Base-by-base conservation (phyloP, 2,329 filamentous ascomycete species). In the Mollisiaceae sp. region DNA sequence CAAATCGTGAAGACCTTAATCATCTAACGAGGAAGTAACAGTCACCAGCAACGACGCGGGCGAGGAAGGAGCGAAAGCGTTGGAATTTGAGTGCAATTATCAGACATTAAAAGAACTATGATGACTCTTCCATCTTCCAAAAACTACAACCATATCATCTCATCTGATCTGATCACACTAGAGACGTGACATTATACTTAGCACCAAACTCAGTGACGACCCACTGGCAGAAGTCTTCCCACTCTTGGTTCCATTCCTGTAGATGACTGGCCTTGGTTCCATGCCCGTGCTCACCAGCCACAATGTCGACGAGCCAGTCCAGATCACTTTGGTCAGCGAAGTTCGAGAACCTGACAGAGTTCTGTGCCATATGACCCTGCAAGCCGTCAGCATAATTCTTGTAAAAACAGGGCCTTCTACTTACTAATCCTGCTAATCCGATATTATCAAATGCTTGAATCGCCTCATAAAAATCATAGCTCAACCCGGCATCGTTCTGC, bases 381-480 rank as follows among this genome's bases (percentile, higher is more conserved):
- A 9, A n/a, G 9, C 2, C 39, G n/a, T 59, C 20, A 59, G 57
- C 6, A 8, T 2, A 15, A 5, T 20, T 4, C 15, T 14, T 36
- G 27, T 2, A 45, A 22, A 15, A 35, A 47, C 6, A 6, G 9
- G 41, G 2, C 20, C 1, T 11, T 22, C 8, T n/a, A 59, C 57
- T 59, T 36, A 59, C 57, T 8, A 59, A 35, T 8, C 57, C 57
- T 14, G 57, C 57, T 3, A 59, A 35, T 6, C 57, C 57, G 3
- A 59, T 18, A n/a, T 59, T 59, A 15, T 59, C 11, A 35, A 59
- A 59, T 35, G 27, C 57, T 35, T 59, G 57, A n/a, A 59, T 50
- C 2, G 57, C 57, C 18, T 59, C 57, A 59, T 32, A 59, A 24
- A 32, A 59, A 47, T 59, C 57, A 35, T 59, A 59, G 32, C 57